These are phyloP conservation scores for Lecanicillium sp. DNA, from an alignment of 2,329 filamentous ascomycete species.

Conservation along the genomic window DNA sequence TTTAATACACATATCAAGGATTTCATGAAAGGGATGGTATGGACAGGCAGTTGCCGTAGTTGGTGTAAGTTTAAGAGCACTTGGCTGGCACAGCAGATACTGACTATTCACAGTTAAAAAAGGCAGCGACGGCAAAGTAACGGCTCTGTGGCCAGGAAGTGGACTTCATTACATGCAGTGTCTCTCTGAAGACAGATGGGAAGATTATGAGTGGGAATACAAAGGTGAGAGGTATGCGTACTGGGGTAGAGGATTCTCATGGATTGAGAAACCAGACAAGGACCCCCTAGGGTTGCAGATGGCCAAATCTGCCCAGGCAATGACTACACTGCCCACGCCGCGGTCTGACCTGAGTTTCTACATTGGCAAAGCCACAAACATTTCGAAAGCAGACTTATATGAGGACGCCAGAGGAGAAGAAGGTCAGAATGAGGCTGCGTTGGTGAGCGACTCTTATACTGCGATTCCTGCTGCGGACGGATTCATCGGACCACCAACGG, in stretches of 20 bases:
- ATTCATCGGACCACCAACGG: too few relatives aligned
- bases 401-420: background rate
- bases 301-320: conserved; percentile 3
- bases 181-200: conserved; percentile 20
- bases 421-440: too few relatives aligned
- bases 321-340: conserved; percentile 6
- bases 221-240: conserved; percentile 14
- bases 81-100: too few relatives aligned
- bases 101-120: conserved; percentile 10
- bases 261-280: conserved; percentile 14
- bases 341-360: conserved; percentile 10
- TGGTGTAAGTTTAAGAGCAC: conserved; percentile 30
- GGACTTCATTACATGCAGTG: conserved; percentile 38
- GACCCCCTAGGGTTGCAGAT: conserved; percentile 13
- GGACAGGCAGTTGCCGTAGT: conserved; percentile 32
- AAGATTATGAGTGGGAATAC: conserved; percentile 17
- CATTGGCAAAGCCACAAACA: conserved; percentile 1
- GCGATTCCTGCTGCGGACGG: too few relatives aligned
- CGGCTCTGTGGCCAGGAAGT: conserved; percentile 33
- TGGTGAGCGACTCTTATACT: too few relatives aligned
- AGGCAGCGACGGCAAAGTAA: conserved; percentile 30
- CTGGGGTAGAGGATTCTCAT: conserved; percentile 15
- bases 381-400: background rate
- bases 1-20: conserved; percentile 35
- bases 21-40: conserved; percentile 35